phyloP scores from a whole-genome alignment of 805 yeast genomes.

The Vanderwaltozyma polyspora region DNA sequence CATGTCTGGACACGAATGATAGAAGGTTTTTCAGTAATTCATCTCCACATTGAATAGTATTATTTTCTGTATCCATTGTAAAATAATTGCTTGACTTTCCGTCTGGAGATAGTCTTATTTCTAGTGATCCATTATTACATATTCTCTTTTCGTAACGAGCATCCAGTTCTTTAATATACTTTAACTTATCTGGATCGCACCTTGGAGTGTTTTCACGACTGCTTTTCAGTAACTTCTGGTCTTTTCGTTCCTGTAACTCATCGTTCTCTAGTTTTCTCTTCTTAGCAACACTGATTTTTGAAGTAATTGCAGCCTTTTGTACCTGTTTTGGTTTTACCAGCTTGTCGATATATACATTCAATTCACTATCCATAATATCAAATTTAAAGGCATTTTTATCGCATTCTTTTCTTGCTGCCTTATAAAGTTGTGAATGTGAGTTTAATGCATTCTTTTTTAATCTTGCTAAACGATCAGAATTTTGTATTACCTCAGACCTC shows the following conservation, averaged over 20 bases:
- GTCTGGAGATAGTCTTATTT: too few relatives aligned
- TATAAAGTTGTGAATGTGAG: slow-evolving; percentile 14
- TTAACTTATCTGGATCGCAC: too few relatives aligned
- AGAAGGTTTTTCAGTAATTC: too few relatives aligned
- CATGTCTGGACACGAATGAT: too few relatives aligned
- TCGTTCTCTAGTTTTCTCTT: neutral
- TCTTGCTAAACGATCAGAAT: slow-evolving; percentile 11
- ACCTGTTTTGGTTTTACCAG: neutral
- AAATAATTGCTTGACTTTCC: too few relatives aligned
- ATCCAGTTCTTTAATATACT: too few relatives aligned
- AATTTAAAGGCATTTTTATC: slow-evolving; percentile 5
- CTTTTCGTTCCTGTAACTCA: neutral
- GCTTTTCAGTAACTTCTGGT: too few relatives aligned
- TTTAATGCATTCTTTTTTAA: slow-evolving; percentile 13
- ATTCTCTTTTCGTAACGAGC: too few relatives aligned
- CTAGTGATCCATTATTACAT: too few relatives aligned
- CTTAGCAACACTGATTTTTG: neutral
- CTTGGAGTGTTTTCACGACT: too few relatives aligned
- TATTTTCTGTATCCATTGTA: too few relatives aligned
- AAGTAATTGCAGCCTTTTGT: neutral
- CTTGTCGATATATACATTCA: slow-evolving; percentile 8
- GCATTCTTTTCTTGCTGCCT: slow-evolving; percentile 10
- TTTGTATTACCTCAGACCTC: slow-evolving; percentile 27
- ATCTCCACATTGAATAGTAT: too few relatives aligned
- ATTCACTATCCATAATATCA: slow-evolving; percentile 8